phyloP scores from a whole-genome alignment of 78 protist species.

The Guillardia theta region DNA sequence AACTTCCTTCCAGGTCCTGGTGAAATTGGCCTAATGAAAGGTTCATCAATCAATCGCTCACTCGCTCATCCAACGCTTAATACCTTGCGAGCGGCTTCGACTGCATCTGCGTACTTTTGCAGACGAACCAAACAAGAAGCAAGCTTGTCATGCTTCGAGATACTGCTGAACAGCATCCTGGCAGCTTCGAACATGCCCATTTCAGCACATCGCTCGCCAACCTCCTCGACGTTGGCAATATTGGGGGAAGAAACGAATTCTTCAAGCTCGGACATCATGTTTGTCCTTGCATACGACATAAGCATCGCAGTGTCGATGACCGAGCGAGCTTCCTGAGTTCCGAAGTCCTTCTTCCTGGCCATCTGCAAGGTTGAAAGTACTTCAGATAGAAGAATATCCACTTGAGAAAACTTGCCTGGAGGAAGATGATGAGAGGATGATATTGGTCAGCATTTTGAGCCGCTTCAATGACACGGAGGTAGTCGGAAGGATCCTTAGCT shows the following conservation, averaged over 20 bases:
- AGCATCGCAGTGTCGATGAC: constrained; percentile 93
- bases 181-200: constrained; percentile 90
- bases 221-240: constrained; percentile 54
- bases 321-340: constrained; percentile 73
- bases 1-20: constrained; percentile 97
- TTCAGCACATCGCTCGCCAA: constrained; percentile 18
- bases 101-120: constrained; percentile 83
- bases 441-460: constrained; percentile 67
- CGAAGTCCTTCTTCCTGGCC: constrained; percentile 74
- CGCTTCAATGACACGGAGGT: constrained; percentile 54
- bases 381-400: too few species aligned
- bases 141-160: constrained; percentile 87
- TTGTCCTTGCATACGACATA: constrained; percentile 91
- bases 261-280: constrained; percentile 93
- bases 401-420: too few species aligned
- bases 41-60: too few species aligned
- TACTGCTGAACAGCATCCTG: constrained; percentile 86
- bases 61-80: too few species aligned
- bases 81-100: constrained; percentile 98
- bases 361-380: too few species aligned
- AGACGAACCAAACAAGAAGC: constrained; percentile 88
- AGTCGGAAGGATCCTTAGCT: constrained; percentile 81
- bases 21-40: constrained; percentile 89
- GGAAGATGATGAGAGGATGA: constrained; percentile 81
- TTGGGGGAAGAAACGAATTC: constrained; percentile 93